Evolutionary conservation across 495 filamentous ascomycete species (phyloP).

Genomic region (Cercophora scortea): DNA sequence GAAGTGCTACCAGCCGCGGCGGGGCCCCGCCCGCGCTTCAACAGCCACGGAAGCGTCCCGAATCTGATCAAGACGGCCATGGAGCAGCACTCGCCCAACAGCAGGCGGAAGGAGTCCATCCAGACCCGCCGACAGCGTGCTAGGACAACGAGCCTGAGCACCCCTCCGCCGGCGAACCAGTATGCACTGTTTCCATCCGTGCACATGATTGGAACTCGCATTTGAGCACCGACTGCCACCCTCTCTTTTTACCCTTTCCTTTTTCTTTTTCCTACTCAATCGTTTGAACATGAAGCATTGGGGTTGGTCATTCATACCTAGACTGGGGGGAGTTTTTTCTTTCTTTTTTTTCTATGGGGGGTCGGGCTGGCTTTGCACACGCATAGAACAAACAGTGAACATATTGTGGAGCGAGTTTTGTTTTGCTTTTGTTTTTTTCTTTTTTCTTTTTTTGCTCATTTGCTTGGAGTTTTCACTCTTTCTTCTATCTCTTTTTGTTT

Average conservation of each 20-base stretch:
- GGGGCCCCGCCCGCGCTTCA: slow-evolving; percentile 4
- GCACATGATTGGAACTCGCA: background rate
- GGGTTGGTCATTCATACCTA: background rate
- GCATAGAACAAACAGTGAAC: background rate
- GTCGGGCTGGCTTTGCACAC: no score
- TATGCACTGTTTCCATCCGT: slow-evolving; percentile 30
- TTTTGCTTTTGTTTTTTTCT: background rate
- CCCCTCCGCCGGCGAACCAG: slow-evolving; percentile 31
- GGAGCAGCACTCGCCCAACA: slow-evolving; percentile 12
- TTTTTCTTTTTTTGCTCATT: background rate
- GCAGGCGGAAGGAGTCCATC: slow-evolving; percentile 18
- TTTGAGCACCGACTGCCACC: background rate
- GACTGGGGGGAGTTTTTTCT: background rate
- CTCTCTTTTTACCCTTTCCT: background rate
- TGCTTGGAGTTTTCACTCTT: no score
- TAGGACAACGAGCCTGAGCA: slow-evolving; percentile 30
- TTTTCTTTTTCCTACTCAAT: background rate
- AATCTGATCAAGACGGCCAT: slow-evolving; percentile 15
- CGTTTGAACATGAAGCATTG: background rate
- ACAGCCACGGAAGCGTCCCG: slow-evolving; percentile 22
- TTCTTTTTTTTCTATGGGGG: background rate
- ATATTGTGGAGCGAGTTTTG: background rate
- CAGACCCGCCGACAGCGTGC: slow-evolving; percentile 19
- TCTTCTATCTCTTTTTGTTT: no score
- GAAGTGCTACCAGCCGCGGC: background rate